These are phyloP conservation scores for Diaporthe humulicola DNA, from an alignment of 2,329 filamentous ascomycete genomes.

Conservation along the genomic window DNA sequence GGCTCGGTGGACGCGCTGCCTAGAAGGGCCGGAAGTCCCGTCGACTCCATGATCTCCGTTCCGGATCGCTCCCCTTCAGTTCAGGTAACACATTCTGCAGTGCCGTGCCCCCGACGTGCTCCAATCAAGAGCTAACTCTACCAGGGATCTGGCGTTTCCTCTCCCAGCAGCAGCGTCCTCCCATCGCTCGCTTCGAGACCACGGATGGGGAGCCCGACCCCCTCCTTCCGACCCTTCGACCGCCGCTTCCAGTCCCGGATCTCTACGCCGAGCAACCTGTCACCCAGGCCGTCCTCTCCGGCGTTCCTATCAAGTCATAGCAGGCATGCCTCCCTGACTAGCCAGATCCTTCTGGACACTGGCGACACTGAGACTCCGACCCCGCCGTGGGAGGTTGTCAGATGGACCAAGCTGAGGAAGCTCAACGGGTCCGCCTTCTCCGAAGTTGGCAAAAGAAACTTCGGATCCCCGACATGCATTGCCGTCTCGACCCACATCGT, in stretches of 20 bases:
- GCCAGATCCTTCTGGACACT: slow-evolving; percentile 73
- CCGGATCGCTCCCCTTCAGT: slow-evolving; percentile 89
- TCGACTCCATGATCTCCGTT: slow-evolving; percentile 77
- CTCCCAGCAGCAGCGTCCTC: slow-evolving; percentile 81
- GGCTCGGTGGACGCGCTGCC: slow-evolving; percentile 65
- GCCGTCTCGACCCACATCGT: slow-evolving; percentile 90
- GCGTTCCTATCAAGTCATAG: slow-evolving; percentile 83
- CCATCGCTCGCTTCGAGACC: slow-evolving; percentile 77
- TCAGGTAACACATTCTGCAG: slow-evolving; percentile 66
- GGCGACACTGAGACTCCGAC: slow-evolving; percentile 78
- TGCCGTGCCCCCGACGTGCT: slow-evolving; percentile 4
- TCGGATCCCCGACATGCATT: slow-evolving; percentile 91
- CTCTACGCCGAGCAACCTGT: slow-evolving; percentile 69
- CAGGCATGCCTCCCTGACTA: slow-evolving; percentile 83
- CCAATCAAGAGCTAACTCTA: background rate
- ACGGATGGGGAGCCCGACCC: slow-evolving; percentile 77
- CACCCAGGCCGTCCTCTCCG: slow-evolving; percentile 81
- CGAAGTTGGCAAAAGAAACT: slow-evolving; percentile 91
- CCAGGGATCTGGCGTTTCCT: slow-evolving; percentile 72
- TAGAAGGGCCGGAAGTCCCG: slow-evolving; percentile 73
- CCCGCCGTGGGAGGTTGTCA: slow-evolving; percentile 94
- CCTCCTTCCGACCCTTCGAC: slow-evolving; percentile 93
- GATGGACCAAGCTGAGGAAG: slow-evolving; percentile 95
- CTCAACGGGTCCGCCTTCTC: slow-evolving; percentile 92
- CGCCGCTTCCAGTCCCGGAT: slow-evolving; percentile 92